Evolutionary conservation across 2,329 filamentous ascomycete species (phyloP).

Genomic region (Onygena corvina): DNA sequence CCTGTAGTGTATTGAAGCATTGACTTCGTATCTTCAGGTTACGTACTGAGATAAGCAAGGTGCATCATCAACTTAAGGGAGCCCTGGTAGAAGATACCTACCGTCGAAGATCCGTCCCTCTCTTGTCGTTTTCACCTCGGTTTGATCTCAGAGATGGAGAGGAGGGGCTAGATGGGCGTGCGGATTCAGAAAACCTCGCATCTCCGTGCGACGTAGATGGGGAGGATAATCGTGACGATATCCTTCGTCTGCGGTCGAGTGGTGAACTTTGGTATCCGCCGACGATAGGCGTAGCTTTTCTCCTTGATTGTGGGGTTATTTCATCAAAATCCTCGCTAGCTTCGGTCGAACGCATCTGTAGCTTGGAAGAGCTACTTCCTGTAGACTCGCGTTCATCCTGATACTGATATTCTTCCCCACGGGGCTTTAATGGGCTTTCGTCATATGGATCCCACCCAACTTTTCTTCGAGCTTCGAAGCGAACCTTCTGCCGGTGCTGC

Average conservation of each 20-base stretch:
- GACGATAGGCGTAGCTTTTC: neutral
- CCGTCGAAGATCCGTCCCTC: neutral
- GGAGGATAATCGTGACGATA: neutral
- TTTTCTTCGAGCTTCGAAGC: constrained; percentile 47
- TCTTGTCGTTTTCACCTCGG: neutral
- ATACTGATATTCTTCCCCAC: constrained; percentile 55
- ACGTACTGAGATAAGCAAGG: neutral
- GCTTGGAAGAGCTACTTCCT: constrained; percentile 6
- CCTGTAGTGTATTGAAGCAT: neutral
- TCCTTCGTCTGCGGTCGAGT: neutral
- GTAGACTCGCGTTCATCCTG: constrained; percentile 19
- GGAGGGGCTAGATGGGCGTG: neutral
- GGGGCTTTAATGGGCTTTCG: constrained; percentile 54
- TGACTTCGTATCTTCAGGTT: neutral
- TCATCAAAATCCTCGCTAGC: neutral
- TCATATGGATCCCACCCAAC: constrained; percentile 63
- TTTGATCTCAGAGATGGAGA: neutral
- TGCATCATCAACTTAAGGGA: neutral
- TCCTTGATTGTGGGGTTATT: neutral
- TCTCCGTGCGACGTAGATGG: neutral
- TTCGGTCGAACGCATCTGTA: neutral
- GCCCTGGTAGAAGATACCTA: neutral
- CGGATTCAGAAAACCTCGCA: neutral
- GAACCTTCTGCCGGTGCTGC: constrained; percentile 47
- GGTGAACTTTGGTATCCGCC: constrained; percentile 7